A percentile compares a stretch with the other conserved stretches of the same genome.
Conservation (phyloP, 108 stramenopile genomes). For the Cyclotella baltica region DNA sequence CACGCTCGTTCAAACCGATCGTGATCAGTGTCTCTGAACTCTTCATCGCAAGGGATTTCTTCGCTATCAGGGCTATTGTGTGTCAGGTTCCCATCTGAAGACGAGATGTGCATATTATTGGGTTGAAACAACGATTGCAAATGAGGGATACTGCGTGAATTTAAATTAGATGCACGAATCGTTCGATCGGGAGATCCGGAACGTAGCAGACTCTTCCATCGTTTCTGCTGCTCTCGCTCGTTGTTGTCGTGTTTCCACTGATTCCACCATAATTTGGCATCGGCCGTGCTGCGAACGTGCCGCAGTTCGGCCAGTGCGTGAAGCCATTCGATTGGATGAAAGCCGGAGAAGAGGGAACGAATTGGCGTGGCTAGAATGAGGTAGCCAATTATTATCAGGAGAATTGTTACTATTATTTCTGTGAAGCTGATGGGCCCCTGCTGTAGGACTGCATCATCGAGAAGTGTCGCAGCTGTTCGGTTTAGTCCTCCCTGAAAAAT, state of each 20-base stretch:
- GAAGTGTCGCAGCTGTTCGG: not conserved
- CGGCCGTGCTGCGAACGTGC: slow-evolving; percentile 16
- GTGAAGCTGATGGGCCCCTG: slow-evolving; percentile 6
- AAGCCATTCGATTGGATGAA: slow-evolving; percentile 1
- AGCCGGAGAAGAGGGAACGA: not conserved
- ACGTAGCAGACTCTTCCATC: slow-evolving; percentile 7
- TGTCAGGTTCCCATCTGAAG: slow-evolving; percentile 8
- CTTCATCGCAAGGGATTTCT: slow-evolving; percentile 1
- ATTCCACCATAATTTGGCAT: slow-evolving; percentile 14
- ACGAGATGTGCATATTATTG: slow-evolving; percentile 15
- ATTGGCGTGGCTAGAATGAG: slow-evolving; percentile 32
- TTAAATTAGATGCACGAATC: not conserved
- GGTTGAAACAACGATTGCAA: not conserved
- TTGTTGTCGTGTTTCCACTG: slow-evolving; percentile 1
- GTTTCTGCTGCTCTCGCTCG: slow-evolving; percentile 3
- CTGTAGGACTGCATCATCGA: not conserved
- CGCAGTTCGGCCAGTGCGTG: not conserved
- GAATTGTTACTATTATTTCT: slow-evolving; percentile 32
- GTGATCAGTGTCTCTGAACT: slow-evolving; percentile 57
- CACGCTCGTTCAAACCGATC: slow-evolving; percentile 75
- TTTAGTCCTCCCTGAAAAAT: not conserved
- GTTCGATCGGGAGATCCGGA: not conserved
- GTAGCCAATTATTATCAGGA: slow-evolving; percentile 24
- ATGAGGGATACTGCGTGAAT: not conserved
- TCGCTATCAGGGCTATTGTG: not conserved